Percentiles rank a stretch among this genome's conserved stretches.
These are phyloP conservation scores for Xylaria sp. DNA, from an alignment of 2,329 filamentous ascomycete species.

Conservation along the genomic window DNA sequence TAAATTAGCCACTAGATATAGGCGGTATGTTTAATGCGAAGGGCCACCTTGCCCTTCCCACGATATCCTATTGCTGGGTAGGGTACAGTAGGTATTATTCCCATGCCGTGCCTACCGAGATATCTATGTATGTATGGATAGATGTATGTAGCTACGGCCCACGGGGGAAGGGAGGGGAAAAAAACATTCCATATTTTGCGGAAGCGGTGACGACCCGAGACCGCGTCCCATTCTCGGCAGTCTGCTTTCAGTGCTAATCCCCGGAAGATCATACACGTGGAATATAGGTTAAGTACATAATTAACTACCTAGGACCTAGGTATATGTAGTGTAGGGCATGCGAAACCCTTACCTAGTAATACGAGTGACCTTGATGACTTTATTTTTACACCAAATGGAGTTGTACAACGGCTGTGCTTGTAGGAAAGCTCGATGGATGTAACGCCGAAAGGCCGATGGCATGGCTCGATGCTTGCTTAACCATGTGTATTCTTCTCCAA, in stretches of 20 bases:
- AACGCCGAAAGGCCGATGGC: neutral
- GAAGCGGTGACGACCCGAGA: neutral
- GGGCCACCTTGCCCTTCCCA: neutral
- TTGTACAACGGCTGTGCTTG: neutral
- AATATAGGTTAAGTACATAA: no score
- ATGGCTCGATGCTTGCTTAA: neutral
- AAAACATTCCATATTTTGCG: neutral
- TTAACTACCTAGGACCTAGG: no score
- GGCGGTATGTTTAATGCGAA: constrained; percentile 3
- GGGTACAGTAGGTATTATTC: neutral
- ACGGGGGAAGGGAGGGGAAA: no score
- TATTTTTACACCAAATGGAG: neutral
- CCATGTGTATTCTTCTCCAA: neutral
- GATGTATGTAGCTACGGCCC: no score
- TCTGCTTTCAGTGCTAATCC: no score
- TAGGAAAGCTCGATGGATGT: neutral
- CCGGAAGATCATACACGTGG: no score
- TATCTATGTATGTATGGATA: neutral
- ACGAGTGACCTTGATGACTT: neutral
- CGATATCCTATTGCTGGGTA: constrained; percentile 3
- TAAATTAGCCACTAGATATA: constrained; percentile 17
- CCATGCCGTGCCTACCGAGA: neutral
- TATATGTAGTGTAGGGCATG: neutral
- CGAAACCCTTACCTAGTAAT: neutral
- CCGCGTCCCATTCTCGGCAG: neutral